Evolutionary conservation across 495 filamentous ascomycete species (phyloP).

Genomic region (Xylaria nigripes): DNA sequence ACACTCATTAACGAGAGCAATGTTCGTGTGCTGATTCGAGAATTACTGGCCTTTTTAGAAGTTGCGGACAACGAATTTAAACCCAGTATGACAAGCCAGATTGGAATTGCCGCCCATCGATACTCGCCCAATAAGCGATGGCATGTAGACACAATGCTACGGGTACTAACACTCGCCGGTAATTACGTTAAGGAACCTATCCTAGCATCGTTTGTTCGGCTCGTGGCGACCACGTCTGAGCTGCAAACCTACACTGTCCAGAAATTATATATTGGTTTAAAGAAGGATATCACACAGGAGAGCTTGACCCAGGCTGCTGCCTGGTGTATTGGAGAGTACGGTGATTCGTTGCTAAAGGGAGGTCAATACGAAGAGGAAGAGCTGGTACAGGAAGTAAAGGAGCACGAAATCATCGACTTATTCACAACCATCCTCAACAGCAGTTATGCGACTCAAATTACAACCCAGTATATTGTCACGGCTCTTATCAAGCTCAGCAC

Average conservation of each 20-base stretch:
- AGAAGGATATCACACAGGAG: constrained; percentile 95
- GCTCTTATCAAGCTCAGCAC: constrained; percentile 93
- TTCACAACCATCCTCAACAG: constrained; percentile 88
- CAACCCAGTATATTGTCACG: constrained; percentile 91
- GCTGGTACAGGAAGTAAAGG: constrained; percentile 78
- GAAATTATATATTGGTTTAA: constrained; percentile 82
- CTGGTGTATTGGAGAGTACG: constrained; percentile 99
- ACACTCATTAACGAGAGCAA: constrained; percentile 96
- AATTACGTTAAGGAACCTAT: constrained; percentile 98
- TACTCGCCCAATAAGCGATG: constrained; percentile 95
- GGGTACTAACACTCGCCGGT: constrained; percentile 89
- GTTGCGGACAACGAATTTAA: constrained; percentile 98
- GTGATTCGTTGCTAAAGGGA: constrained; percentile 75
- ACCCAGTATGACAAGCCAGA: constrained; percentile 91
- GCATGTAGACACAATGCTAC: constrained; percentile 95
- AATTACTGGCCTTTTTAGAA: constrained; percentile 88
- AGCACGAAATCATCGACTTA: constrained; percentile 83
- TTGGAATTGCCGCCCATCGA: constrained; percentile 91
- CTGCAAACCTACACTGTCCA: constrained; percentile 94
- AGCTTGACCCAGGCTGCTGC: constrained; percentile 85
- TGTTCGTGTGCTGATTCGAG: constrained; percentile 84
- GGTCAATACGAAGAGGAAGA: constrained; percentile 96
- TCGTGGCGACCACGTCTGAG: constrained; percentile 90
- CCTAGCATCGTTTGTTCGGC: constrained; percentile 87
- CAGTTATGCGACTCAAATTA: constrained; percentile 79